These are phyloP conservation scores for Lachnellula arida DNA, from an alignment of 2,329 filamentous ascomycete genomes.

Conservation along the genomic window DNA sequence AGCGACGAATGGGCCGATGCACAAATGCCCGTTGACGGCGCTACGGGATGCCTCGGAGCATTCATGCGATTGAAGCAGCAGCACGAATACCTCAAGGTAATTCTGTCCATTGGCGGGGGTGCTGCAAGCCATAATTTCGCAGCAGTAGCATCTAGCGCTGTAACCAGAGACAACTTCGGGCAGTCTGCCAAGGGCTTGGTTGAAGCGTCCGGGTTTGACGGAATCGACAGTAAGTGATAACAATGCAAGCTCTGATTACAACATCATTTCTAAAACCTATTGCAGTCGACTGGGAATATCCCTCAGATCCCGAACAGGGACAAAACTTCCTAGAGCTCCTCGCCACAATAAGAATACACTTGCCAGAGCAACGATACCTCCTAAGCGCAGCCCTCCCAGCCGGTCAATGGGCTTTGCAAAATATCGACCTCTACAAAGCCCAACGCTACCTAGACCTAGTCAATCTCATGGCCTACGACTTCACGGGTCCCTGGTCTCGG, in stretches of 20 bases:
- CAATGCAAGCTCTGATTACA: background rate
- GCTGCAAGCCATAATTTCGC: slow-evolving; percentile 63
- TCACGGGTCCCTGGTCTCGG: slow-evolving; percentile 65
- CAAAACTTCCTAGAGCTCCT: slow-evolving; percentile 67
- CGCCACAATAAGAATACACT: slow-evolving; percentile 57
- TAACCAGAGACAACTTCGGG: slow-evolving; percentile 64
- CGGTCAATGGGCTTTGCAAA: slow-evolving; percentile 57
- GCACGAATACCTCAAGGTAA: slow-evolving; percentile 66
- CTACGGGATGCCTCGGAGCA: slow-evolving; percentile 66
- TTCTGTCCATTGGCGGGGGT: slow-evolving; percentile 72
- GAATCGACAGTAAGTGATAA: slow-evolving; percentile 63
- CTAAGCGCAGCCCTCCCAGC: slow-evolving; percentile 70
- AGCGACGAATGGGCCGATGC: slow-evolving; percentile 76
- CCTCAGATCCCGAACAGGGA: slow-evolving; percentile 60
- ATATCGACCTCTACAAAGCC: slow-evolving; percentile 62
- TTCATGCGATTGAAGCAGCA: slow-evolving; percentile 68
- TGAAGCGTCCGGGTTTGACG: slow-evolving; percentile 66
- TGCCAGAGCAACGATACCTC: slow-evolving; percentile 65
- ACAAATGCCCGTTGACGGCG: slow-evolving; percentile 66
- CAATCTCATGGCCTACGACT: slow-evolving; percentile 79
- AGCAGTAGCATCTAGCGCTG: slow-evolving; percentile 56
- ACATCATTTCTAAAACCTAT: background rate
- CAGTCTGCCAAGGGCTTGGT: slow-evolving; percentile 62
- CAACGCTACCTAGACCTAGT: slow-evolving; percentile 66
- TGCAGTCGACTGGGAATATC: slow-evolving; percentile 80